phyloP scores from a whole-genome alignment of 2,329 filamentous ascomycete genomes.

The Fonsecaea erecta region DNA sequence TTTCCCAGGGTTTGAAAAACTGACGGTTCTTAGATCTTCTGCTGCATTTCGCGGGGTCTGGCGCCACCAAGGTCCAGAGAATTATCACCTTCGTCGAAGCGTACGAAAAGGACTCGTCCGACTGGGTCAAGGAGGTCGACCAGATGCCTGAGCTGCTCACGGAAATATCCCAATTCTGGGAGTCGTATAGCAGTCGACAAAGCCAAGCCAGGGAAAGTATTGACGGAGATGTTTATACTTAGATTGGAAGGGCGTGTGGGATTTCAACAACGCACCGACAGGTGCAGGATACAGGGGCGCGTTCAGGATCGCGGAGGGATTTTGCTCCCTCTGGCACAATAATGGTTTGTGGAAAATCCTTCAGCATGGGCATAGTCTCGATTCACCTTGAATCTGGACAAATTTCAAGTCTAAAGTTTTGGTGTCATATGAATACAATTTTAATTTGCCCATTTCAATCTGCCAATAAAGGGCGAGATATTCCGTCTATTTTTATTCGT shows the following conservation, averaged over 20 bases:
- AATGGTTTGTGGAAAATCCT: no score
- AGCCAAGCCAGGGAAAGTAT: neutral
- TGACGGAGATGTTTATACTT: no score
- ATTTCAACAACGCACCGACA: neutral
- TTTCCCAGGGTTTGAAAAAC: neutral
- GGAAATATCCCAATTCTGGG: neutral
- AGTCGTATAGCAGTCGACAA: neutral
- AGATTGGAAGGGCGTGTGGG: neutral
- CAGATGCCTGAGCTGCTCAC: neutral
- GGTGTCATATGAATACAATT: no score
- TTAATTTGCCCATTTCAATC: no score
- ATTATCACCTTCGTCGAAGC: neutral
- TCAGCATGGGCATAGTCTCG: no score
- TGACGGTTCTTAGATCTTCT: constrained; percentile 2
- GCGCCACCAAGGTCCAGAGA: neutral
- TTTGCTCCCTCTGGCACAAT: no score
- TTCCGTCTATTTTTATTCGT: no score
- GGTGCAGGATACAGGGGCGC: no score
- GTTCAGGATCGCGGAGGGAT: no score
- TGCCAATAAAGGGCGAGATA: no score
- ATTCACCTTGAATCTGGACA: no score
- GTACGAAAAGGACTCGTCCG: neutral
- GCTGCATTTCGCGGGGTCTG: constrained; percentile 1
- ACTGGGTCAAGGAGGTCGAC: neutral
- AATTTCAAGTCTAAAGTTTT: no score